phyloP scores from a whole-genome alignment of 208 protist genomes.

The Crithidia bombi region DNA sequence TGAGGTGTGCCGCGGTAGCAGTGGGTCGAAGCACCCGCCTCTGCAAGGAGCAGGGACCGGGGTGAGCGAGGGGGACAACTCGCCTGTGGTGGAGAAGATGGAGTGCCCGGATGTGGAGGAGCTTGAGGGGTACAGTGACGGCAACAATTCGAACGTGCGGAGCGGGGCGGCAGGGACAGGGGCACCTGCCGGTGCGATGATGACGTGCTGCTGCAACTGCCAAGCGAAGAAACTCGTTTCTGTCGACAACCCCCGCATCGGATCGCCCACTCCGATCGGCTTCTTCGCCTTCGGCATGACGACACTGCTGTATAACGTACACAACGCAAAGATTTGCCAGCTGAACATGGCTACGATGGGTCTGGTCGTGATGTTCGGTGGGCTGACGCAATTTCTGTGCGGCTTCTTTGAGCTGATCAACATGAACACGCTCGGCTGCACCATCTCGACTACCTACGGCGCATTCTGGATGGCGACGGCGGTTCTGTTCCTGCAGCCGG shows the following conservation, averaged over 20 bases:
- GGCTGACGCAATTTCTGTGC: slow-evolving; percentile 55
- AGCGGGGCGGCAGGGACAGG: not conserved
- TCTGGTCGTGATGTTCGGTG: slow-evolving; percentile 55
- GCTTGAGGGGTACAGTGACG: slow-evolving; percentile 10
- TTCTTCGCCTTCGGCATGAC: slow-evolving; percentile 77
- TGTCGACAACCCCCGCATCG: slow-evolving; percentile 31
- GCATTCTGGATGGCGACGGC: slow-evolving; percentile 60
- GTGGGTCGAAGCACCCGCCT: not conserved
- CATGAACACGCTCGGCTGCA: slow-evolving; percentile 63
- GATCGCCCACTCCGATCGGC: slow-evolving; percentile 47
- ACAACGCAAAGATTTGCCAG: slow-evolving; percentile 49
- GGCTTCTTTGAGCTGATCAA: slow-evolving; percentile 63
- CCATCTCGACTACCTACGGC: slow-evolving; percentile 53
- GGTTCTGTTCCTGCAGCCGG: slow-evolving; percentile 39
- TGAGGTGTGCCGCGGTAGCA: not conserved
- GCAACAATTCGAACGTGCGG: not conserved
- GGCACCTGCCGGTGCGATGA: not conserved
- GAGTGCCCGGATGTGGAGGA: not conserved
- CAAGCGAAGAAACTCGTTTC: slow-evolving; percentile 17
- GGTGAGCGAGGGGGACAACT: not conserved
- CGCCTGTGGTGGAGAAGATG: not conserved
- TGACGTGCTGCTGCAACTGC: slow-evolving; percentile 6
- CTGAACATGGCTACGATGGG: slow-evolving; percentile 44
- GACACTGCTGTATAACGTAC: slow-evolving; percentile 60
- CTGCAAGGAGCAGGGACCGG: not conserved